Base-by-base conservation (phyloP, 352 stramenopile genomes). In the Phytophthora melonis region DNA sequence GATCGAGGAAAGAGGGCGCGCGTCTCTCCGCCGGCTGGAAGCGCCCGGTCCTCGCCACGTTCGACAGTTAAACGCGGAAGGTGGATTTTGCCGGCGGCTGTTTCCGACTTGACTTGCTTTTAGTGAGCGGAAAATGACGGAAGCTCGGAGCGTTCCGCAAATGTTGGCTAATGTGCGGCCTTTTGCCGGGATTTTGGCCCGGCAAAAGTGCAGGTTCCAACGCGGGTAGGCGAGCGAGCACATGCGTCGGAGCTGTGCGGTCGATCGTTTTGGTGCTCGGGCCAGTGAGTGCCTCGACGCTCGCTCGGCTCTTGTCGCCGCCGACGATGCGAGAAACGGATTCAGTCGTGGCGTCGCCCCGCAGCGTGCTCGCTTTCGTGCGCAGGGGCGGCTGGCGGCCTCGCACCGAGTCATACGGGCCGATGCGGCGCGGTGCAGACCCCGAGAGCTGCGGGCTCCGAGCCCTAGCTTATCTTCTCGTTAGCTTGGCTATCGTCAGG, bases 121-220 rank as follows among this genome's bases (percentile, higher is more conserved):
- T 70, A 66, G 67, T 66, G 55, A 61, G 14, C n/a, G 6, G 53
- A 75, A 70, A 66, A 55, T 70, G 16, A 54, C 68, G 49, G 13
- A 39, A 65, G 55, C 43, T 34, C 32, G 65, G 43, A 66, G 55
- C 54, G 47, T 70, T 75, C 66, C 54, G 14, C 61, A 56, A 75
- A 50, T 30, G 23, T 75, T 70, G 68, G 34, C 49, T 16, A 56
- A 71, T 66, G 21, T 66, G 56, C 47, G 45, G 30, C 16, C 27
- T 60, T 21, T 62, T 61, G 49, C 47, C 18, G 30, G 23, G 58
- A 63, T 54, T 68, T 68, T 50, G 47, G 19, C 11, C 60, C 54
- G 63, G 34, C 41, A 54, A 27, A 32, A 43, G 11, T 43, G 36
- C 36, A 43, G 36, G 36, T 43, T 43, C 18, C 14, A 11, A 10